Percentiles rank a stretch among this genome's conserved stretches.
Evolutionary conservation across 2,329 filamentous ascomycete genomes (phyloP).

Genomic region (Coniochaeta sp.): DNA sequence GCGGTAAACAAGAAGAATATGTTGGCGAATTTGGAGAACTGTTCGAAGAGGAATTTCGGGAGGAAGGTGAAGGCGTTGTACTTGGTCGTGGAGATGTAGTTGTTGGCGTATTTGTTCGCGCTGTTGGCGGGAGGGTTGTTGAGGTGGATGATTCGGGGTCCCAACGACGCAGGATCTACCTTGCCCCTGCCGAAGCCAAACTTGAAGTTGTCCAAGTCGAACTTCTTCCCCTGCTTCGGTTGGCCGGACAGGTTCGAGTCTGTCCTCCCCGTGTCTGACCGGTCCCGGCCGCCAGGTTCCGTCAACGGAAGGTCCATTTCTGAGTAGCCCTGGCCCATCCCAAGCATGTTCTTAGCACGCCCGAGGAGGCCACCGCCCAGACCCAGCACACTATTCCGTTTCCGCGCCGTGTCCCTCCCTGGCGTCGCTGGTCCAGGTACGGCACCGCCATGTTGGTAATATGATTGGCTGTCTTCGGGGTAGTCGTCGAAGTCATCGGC

Average conservation of each 20-base stretch:
- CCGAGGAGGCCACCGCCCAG: conserved; percentile 84
- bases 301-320: conserved; percentile 98
- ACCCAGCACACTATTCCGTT: conserved; percentile 82
- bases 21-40: conserved; percentile 99
- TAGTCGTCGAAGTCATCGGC: conserved; percentile 82
- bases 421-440: conserved; percentile 35
- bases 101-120: conserved; percentile 85
- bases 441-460: conserved; percentile 70
- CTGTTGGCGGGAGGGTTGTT: conserved; percentile 95
- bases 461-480: conserved; percentile 69
- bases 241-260: conserved; percentile 21
- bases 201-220: conserved; percentile 74
- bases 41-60: conserved; percentile 95
- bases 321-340: conserved; percentile 82
- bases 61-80: conserved; percentile 92
- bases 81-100: conserved; percentile 95
- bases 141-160: conserved; percentile 86
- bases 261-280: conserved; percentile 32
- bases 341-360: conserved; percentile 81
- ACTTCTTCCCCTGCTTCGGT: conserved; percentile 42
- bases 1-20: conserved; percentile 99
- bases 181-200: conserved; percentile 84
- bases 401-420: conserved; percentile 52
- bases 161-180: conserved; percentile 81
- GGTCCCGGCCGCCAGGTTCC: conserved; percentile 49